Conservation (phyloP, 805 yeast genomes). For the Starmerella scarabaei region DNA sequence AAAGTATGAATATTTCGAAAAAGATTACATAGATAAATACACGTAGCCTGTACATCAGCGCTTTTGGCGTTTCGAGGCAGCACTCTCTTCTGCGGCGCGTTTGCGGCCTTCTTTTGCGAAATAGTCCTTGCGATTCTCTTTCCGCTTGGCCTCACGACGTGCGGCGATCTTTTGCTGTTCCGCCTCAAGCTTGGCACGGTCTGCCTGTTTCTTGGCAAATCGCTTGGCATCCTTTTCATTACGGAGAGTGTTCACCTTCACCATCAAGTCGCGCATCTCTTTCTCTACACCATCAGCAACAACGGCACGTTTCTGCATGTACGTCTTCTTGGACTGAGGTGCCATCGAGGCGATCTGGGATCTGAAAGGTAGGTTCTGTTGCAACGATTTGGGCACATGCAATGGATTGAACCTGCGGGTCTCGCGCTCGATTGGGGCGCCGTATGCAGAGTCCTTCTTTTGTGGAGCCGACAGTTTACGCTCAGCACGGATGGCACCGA, state of each 20-base stretch:
- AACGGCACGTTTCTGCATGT: conserved; percentile 83
- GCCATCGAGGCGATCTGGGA: conserved; percentile 83
- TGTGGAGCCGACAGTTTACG: conserved; percentile 50
- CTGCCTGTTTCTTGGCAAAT: conserved; percentile 55
- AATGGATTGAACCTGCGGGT: conserved; percentile 80
- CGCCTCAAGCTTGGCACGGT: conserved; percentile 63
- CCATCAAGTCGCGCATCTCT: conserved; percentile 80
- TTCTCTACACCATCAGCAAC: conserved; percentile 85
- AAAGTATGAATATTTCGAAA: not conserved
- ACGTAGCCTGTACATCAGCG: not conserved
- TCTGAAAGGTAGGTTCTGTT: conserved; percentile 71
- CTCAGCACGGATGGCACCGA: conserved; percentile 85
- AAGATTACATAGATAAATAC: too few relatives aligned
- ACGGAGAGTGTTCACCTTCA: conserved; percentile 70
- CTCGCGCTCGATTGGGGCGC: conserved; percentile 59
- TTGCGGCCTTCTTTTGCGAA: conserved; percentile 35
- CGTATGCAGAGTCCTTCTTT: conserved; percentile 39
- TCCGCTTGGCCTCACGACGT: conserved; percentile 56
- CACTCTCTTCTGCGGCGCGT: conserved; percentile 18
- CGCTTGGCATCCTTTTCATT: conserved; percentile 76
- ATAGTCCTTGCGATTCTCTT: conserved; percentile 75
- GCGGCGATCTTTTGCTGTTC: conserved; percentile 65
- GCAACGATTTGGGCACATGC: conserved; percentile 69
- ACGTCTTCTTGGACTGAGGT: conserved; percentile 66
- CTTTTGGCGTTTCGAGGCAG: conserved; percentile 11